Evolutionary conservation across 257 asterid genomes (phyloP), one percentile per base, ranked within the genome.

Genomic region (Hygrophila difformis): DNA sequence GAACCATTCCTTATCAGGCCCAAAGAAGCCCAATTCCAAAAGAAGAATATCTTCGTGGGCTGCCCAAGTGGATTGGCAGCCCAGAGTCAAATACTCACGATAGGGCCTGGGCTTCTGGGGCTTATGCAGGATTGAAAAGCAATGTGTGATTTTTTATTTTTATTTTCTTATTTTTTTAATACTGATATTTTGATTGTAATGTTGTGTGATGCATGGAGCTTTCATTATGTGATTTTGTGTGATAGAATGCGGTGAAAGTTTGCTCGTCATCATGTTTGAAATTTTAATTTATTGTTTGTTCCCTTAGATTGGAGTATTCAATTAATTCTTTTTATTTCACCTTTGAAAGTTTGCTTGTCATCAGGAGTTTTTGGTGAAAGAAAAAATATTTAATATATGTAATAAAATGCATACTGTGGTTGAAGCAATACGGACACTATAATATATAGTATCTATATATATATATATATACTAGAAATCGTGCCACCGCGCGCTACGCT

Each of bases 1-100:
- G 75, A 20, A 49, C 75, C 7, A 33, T 62, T 4, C 43, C 57
- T 44, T 74, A 68, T 60, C 94, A 73, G 49, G 64, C 65, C 31
- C 66, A 54, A 2, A 71, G 80, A 64, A 88, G 97, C 83, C 95
- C 95, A 40, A 78, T 65, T 47, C 59, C 72, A 6, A 79, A 69
- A 17, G 75, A 48, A 0, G 75, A 48, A 0, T 44, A 46, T n/a
- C 34, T 19, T 15, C 62, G 51, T 10, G 68, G 84, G 39, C 59
- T 52, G 28, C 36, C 37, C 12, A 78, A 73, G 53, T 74, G 88
- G 93, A 61, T 47, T 57, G 67, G 68, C 34, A 80, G 94, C 74
- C 84, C 94, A 5, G 94, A 87, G 51, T 76, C 84, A 1, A 75
- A 82, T 65, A 75, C 70, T 4, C 94, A 82, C 57, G 93, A 79